Conservation (phyloP, 2,329 filamentous ascomycete genomes). For the Colletotrichum neosansevieriae region DNA sequence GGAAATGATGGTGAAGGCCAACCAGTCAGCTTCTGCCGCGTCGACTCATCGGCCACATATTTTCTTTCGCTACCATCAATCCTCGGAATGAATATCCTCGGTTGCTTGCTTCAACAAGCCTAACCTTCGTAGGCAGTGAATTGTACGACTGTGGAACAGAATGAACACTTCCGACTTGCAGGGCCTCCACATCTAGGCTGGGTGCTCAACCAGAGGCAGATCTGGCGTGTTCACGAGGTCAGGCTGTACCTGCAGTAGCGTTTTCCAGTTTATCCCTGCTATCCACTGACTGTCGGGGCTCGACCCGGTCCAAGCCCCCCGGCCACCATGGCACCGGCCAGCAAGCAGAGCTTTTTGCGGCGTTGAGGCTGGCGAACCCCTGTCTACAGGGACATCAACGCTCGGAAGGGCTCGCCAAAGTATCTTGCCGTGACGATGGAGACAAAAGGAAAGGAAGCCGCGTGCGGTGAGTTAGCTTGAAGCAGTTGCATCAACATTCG, state of each 20-base stretch:
- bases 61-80: conserved; percentile 8
- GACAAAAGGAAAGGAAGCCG: neutral
- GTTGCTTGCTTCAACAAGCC: neutral
- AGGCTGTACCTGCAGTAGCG: conserved; percentile 39
- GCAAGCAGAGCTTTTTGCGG: conserved; percentile 20
- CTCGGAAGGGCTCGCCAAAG: neutral
- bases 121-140: too few relatives aligned
- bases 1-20: neutral
- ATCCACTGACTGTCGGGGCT: conserved; percentile 16
- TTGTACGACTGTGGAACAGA: neutral
- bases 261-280: conserved; percentile 24
- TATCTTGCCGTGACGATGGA: neutral
- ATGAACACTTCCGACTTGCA: neutral
- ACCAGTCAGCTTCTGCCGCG: neutral
- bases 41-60: conserved; percentile 3
- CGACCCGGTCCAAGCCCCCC: conserved; percentile 19
- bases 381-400: conserved; percentile 6
- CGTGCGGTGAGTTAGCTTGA: conserved; percentile 1
- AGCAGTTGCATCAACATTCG: neutral
- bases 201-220: conserved; percentile 1
- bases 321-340: conserved; percentile 28
- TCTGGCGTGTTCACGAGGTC: conserved; percentile 28
- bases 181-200: conserved; percentile 4
- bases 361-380: conserved; percentile 18
- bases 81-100: neutral